A percentile compares a stretch with the other conserved stretches of the same genome.
Conservation (phyloP, 345 rosid species). For the Moringa oleifera region DNA sequence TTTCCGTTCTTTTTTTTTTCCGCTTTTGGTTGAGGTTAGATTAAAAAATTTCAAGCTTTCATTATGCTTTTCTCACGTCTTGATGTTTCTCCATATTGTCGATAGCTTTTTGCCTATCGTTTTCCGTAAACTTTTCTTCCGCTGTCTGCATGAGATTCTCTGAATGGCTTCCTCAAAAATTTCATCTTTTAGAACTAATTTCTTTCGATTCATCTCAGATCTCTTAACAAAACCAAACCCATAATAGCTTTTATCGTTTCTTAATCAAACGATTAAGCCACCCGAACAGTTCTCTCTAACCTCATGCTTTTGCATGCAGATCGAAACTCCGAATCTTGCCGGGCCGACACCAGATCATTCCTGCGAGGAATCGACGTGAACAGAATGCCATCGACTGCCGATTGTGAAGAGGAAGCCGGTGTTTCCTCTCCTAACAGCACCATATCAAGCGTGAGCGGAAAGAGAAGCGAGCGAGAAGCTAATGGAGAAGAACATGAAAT, state of each 20-base stretch:
- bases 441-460: conserved; percentile 82
- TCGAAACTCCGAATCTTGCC: conserved; percentile 48
- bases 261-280: not conserved
- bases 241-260: not conserved
- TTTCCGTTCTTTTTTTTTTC: conserved; percentile 15
- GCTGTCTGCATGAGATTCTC: conserved; percentile 1
- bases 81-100: too few relatives aligned
- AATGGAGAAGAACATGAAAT: conserved; percentile 57
- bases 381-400: conserved; percentile 57
- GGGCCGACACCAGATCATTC: conserved; percentile 46
- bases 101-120: too few relatives aligned
- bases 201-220: too few relatives aligned
- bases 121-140: conserved; percentile 7
- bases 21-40: too few relatives aligned
- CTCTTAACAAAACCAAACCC: not conserved
- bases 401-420: conserved; percentile 78
- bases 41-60: too few relatives aligned
- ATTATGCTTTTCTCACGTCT: too few relatives aligned
- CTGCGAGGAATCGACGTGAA: conserved; percentile 89
- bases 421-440: conserved; percentile 96
- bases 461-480: conserved; percentile 79
- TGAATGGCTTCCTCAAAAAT: too few relatives aligned
- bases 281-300: not conserved
- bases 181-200: not conserved
- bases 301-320: conserved; percentile 48